phyloP scores from a whole-genome alignment of 2,329 filamentous ascomycete species.

The Magnaporthiopsis rhizophila region DNA sequence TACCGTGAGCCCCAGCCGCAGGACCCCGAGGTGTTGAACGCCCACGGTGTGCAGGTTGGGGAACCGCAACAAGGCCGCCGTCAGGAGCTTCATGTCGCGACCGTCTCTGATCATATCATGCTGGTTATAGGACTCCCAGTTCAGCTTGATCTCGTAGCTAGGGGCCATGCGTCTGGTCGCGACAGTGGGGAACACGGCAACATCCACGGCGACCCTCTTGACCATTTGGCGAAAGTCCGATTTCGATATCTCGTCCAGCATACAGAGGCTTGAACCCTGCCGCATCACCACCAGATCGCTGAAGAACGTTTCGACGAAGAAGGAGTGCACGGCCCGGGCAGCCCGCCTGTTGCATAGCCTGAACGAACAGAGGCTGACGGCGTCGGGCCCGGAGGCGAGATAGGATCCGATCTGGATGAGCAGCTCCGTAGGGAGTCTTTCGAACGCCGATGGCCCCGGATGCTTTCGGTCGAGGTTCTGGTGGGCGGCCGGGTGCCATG shows the following conservation, averaged over 20 bases:
- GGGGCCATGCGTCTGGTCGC: not conserved
- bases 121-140: not conserved
- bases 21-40: not conserved
- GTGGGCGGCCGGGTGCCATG: too few relatives aligned
- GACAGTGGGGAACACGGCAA: not conserved
- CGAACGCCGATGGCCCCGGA: not conserved
- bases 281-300: not conserved
- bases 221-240: not conserved
- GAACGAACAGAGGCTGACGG: not conserved
- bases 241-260: not conserved
- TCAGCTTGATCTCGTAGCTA: not conserved
- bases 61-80: not conserved
- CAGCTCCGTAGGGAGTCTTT: not conserved
- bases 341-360: not conserved
- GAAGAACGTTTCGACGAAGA: not conserved
- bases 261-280: not conserved
- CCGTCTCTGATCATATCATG: not conserved
- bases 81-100: not conserved
- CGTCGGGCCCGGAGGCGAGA: not conserved
- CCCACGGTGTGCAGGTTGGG: not conserved
- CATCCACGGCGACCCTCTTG: not conserved
- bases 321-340: not conserved
- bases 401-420: not conserved
- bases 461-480: too few relatives aligned
- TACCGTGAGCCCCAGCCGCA: not conserved